Percentiles rank a stretch among this genome's conserved stretches.
phyloP scores from a whole-genome alignment of 495 filamentous ascomycete genomes.

The Ascodesmis nigricans region DNA sequence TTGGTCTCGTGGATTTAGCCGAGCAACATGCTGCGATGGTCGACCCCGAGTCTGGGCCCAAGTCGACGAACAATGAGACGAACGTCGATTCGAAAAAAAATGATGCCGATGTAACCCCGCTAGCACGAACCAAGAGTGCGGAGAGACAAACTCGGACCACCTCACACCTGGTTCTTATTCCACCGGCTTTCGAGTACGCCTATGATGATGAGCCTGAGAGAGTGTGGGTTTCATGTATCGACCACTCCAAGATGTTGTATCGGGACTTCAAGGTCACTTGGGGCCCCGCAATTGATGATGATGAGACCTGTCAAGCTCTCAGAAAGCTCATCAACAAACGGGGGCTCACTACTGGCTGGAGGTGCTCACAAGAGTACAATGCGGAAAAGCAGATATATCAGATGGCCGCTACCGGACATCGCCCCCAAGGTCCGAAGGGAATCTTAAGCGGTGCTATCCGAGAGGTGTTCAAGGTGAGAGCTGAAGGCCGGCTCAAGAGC shows the following conservation, averaged over 20 bases:
- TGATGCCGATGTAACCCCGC: too few species aligned
- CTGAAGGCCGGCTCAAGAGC: too few species aligned
- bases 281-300: slow-evolving; percentile 10
- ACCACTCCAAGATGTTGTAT: background rate
- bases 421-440: slow-evolving; percentile 4
- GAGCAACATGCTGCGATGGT: too few species aligned
- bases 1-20: too few species aligned
- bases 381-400: slow-evolving; percentile 4
- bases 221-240: background rate
- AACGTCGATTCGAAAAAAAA: too few species aligned
- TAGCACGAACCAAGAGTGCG: too few species aligned
- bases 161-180: too few species aligned
- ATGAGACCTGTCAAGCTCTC: slow-evolving; percentile 4
- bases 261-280: slow-evolving; percentile 14
- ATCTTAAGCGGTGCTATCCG: slow-evolving; percentile 7
- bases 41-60: too few species aligned
- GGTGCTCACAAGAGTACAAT: slow-evolving; percentile 5
- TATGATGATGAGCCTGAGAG: too few species aligned
- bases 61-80: too few species aligned
- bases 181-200: too few species aligned
- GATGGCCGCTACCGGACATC: slow-evolving; percentile 10
- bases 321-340: slow-evolving; percentile 5
- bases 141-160: too few species aligned
- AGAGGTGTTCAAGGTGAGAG: slow-evolving; percentile 8
- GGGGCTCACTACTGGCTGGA: slow-evolving; percentile 8